Percentiles rank a stretch among this genome's conserved stretches.
Conservation (phyloP, 2,329 filamentous ascomycete genomes). For the Aspergillus cejpii region DNA sequence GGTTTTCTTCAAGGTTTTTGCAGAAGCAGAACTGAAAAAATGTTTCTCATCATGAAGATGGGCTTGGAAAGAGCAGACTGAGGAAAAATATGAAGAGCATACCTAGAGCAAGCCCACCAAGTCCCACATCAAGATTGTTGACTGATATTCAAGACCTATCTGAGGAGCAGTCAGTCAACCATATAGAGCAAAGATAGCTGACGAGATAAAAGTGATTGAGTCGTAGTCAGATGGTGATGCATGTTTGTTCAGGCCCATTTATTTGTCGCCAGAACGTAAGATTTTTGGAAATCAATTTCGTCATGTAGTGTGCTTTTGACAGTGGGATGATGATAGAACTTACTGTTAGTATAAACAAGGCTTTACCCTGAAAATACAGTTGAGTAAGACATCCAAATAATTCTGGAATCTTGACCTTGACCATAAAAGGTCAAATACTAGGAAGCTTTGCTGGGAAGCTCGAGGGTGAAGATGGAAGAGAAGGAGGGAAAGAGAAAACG, state of each 20-base stretch:
- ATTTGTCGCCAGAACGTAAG: constrained; percentile 48
- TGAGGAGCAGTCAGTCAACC: constrained; percentile 8
- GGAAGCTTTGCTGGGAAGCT: constrained; percentile 5
- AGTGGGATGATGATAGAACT: constrained; percentile 14
- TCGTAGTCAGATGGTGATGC: constrained; percentile 53
- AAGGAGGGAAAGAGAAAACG: constrained; percentile 16
- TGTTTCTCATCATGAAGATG: constrained; percentile 44
- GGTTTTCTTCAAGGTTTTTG: constrained; percentile 52
- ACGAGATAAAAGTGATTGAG: constrained; percentile 4
- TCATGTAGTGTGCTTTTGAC: constrained; percentile 34
- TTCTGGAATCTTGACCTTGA: constrained; percentile 3
- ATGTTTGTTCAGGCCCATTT: constrained; percentile 55
- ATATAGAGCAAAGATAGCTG: constrained; percentile 1
- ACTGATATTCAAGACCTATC: constrained; percentile 4
- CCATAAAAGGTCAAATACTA: constrained; percentile 19
- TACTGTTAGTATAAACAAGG: constrained; percentile 23
- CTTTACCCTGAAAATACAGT: too few species aligned
- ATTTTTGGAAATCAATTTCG: constrained; percentile 46
- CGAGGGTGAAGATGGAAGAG: constrained; percentile 18
- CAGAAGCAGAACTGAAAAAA: constrained; percentile 59
- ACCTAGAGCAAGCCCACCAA: constrained; percentile 12
- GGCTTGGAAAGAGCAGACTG: background rate
- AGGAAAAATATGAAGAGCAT: constrained; percentile 4
- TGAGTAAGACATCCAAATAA: background rate
- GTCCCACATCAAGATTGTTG: background rate